Evolutionary conservation across 805 yeast species (phyloP).

Genomic region (Zygotorulaspora sp.): DNA sequence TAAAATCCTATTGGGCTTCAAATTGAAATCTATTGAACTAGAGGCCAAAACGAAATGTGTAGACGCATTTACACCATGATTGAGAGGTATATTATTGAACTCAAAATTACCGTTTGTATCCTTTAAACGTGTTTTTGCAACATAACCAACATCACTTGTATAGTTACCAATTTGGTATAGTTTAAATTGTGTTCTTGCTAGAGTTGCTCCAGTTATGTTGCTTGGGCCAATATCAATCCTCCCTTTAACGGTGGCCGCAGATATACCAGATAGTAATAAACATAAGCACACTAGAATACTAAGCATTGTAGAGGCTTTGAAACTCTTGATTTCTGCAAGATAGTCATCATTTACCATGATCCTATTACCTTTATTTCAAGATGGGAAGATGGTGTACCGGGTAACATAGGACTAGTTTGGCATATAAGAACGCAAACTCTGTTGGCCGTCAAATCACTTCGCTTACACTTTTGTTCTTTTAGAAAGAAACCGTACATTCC

Average conservation of each 20-base stretch:
- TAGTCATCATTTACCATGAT: not conserved
- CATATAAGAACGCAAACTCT: no score
- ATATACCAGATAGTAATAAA: conserved; percentile 6
- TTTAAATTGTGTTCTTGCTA: conserved; percentile 24
- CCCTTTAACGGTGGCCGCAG: conserved; percentile 28
- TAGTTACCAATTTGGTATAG: conserved; percentile 28
- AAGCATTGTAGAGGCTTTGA: conserved; percentile 1
- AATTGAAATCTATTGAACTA: conserved; percentile 30
- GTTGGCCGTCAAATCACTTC: no score
- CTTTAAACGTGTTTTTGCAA: conserved; percentile 11
- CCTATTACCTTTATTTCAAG: not conserved
- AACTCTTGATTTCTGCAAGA: not conserved
- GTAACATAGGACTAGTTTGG: no score
- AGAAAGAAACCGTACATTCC: conserved; percentile 28
- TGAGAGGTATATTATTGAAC: conserved; percentile 29
- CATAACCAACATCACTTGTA: conserved; percentile 13
- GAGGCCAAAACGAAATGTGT: conserved; percentile 30
- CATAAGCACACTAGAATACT: conserved; percentile 6
- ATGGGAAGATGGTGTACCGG: no score
- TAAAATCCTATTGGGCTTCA: conserved; percentile 34
- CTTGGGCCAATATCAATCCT: conserved; percentile 23
- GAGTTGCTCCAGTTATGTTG: conserved; percentile 19
- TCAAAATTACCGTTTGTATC: conserved; percentile 27
- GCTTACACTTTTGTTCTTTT: conserved; percentile 5
- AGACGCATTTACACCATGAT: conserved; percentile 23